phyloP scores from a whole-genome alignment of 2,329 filamentous ascomycete genomes.

The Cladosporium sp. region DNA sequence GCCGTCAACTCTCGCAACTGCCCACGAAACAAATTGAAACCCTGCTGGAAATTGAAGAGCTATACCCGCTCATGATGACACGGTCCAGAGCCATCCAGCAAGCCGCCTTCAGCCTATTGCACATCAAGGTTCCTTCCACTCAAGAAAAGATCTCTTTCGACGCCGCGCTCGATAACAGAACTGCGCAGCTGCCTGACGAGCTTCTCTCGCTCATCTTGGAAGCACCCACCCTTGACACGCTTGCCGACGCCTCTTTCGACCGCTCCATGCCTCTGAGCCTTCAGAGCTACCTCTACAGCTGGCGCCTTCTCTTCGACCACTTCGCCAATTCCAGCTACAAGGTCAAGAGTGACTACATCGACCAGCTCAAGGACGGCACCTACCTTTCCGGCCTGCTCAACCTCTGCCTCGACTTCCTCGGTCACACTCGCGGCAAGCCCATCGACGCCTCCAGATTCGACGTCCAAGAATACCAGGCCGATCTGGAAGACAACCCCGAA shows the following conservation, averaged over 20 bases:
- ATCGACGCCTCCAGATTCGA: conserved; percentile 72
- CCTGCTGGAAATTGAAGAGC: conserved; percentile 58
- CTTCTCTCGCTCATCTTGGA: conserved; percentile 81
- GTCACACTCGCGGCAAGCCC: conserved; percentile 72
- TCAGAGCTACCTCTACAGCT: conserved; percentile 81
- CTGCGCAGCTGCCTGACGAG: conserved; percentile 77
- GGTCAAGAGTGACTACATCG: conserved; percentile 77
- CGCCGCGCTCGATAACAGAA: conserved; percentile 68
- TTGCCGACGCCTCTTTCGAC: conserved; percentile 66
- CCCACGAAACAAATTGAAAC: conserved; percentile 60
- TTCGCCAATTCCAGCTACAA: conserved; percentile 67
- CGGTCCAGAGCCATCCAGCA: conserved; percentile 75
- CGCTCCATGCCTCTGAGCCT: conserved; percentile 67
- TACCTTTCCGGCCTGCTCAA: conserved; percentile 70
- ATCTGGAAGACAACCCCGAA: conserved; percentile 61
- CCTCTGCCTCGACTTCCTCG: conserved; percentile 82
- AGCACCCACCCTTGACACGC: conserved; percentile 68
- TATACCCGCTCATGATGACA: conserved; percentile 76
- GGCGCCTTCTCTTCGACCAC: conserved; percentile 87
- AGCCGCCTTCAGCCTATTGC: conserved; percentile 77
- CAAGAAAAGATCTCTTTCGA: conserved; percentile 86
- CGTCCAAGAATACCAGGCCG: conserved; percentile 63
- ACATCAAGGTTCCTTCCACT: conserved; percentile 72
- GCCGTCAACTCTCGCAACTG: conserved; percentile 67
- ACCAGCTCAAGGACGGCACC: conserved; percentile 73